A percentile compares a stretch with the other conserved stretches of the same genome.
Conservation (phyloP, 345 rosid species). For the Sisymbrium irio region DNA sequence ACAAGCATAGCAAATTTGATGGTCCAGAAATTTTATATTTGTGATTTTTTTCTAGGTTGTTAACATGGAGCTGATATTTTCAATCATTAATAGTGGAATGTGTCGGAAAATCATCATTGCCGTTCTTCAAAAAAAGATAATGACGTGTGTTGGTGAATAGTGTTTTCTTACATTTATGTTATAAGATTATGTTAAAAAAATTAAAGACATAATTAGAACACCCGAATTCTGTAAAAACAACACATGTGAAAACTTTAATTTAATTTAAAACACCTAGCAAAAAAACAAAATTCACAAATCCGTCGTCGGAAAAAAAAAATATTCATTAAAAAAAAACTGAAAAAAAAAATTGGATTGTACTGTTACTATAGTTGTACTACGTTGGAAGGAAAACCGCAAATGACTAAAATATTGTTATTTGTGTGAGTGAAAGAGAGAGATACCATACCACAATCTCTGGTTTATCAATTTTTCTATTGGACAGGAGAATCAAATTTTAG, state of each 20-base stretch:
- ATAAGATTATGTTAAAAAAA: too few species aligned
- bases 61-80: too few species aligned
- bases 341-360: not conserved
- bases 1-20: too few species aligned
- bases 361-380: not conserved
- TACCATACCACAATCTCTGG: not conserved
- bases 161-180: too few species aligned
- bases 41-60: too few species aligned
- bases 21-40: too few species aligned
- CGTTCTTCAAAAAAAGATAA: too few species aligned
- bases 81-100: not conserved
- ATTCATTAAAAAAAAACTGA: too few species aligned
- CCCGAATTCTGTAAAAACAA: too few species aligned
- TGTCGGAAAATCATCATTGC: too few species aligned
- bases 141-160: not conserved
- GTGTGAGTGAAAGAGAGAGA: slow-evolving; percentile 9
- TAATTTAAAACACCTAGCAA: not conserved
- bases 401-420: not conserved
- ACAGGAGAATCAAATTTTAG: not conserved
- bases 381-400: not conserved
- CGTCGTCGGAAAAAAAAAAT: not conserved
- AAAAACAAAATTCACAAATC: not conserved
- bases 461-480: not conserved
- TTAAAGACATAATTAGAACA: too few species aligned
- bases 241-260: too few species aligned